Base-by-base conservation (phyloP, 352 stramenopile species). In the Globisporangium cystogenes region DNA sequence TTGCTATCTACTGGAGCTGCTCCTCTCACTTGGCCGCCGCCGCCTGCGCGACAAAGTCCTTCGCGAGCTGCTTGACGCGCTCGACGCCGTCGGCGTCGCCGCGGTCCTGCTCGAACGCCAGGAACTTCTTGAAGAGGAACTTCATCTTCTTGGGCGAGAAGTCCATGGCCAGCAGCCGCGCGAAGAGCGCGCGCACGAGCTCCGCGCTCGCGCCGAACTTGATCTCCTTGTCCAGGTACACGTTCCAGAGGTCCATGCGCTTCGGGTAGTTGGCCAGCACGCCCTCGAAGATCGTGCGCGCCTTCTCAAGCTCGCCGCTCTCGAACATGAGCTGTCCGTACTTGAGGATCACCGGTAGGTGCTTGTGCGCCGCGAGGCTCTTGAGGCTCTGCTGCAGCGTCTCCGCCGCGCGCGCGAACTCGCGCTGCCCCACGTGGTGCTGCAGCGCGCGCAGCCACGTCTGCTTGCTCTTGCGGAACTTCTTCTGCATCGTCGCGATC, bases 71-170 rank as follows among this genome's bases (percentile, higher is more conserved):
- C 77, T 98, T 98, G 48, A 99, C 96, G 57, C 86, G 74, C 53
- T 96, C 84, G 55, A 96, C 82, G 48, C 67, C 83, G 11, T 81
- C 72, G 48, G 86, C 82, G 52, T 96, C 81, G 39, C 96, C 96
- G 65, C 98, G 82, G 12, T 89, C 78, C 60, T 98, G 85, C 76
- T 99, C 96, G 53, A 98, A 96, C 24, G 81, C 66, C 57, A 97
- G 81, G 73, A 86, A 98, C 67, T 98, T 98, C 66, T 98, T 98
- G 77, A 99, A 99, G 55, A 98, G 62, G 58, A 94, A 97, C 74
- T 98, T 98, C 93, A 99, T 98, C 83, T 98, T 97, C 67, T 98
- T 98, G 57, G 96, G 83, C 8, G 80, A 96, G 44, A 98, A 97
- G 31, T 98, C 95, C 76, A 98, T 94, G 20, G 85, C 83, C 18